phyloP scores from a whole-genome alignment of 331 rosid species.

The Malus hybrid region DNA sequence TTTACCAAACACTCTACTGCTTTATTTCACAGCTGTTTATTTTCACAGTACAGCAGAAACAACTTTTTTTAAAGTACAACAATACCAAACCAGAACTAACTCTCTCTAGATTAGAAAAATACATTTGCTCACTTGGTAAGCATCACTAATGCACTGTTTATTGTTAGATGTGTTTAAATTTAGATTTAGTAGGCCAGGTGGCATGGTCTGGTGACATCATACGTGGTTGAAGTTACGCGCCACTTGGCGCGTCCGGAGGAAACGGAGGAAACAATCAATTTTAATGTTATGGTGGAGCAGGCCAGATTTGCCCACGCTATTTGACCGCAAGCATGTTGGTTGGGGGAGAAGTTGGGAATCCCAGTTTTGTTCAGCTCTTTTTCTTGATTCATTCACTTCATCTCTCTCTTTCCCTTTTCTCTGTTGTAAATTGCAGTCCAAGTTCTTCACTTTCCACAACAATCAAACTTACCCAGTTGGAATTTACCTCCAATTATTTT shows the following conservation, averaged over 20 bases:
- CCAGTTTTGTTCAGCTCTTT: not conserved
- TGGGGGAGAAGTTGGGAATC: not conserved
- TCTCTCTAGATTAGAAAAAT: too few relatives aligned
- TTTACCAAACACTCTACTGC: too few relatives aligned
- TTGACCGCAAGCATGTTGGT: not conserved
- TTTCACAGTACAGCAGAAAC: too few relatives aligned
- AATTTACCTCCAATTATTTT: constrained; percentile 4
- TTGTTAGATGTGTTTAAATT: too few relatives aligned
- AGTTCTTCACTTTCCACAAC: not conserved
- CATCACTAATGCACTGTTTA: too few relatives aligned
- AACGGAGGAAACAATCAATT: not conserved
- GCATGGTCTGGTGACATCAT: not conserved
- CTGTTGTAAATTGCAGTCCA: not conserved
- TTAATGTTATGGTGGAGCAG: not conserved
- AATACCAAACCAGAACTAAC: too few relatives aligned
- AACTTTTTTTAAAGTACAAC: too few relatives aligned
- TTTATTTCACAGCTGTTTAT: too few relatives aligned
- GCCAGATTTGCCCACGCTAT: not conserved
- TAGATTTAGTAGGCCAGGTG: not conserved
- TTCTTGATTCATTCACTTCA: not conserved
- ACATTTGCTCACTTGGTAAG: too few relatives aligned
- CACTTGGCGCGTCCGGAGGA: not conserved
- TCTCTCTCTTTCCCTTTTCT: not conserved
- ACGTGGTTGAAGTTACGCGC: not conserved
- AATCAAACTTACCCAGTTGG: constrained; percentile 16